Percentiles rank a stretch among this genome's conserved stretches.
These are phyloP conservation scores for Rubroshorea leprosula DNA, from an alignment of 345 rosid genomes.

Conservation along the genomic window DNA sequence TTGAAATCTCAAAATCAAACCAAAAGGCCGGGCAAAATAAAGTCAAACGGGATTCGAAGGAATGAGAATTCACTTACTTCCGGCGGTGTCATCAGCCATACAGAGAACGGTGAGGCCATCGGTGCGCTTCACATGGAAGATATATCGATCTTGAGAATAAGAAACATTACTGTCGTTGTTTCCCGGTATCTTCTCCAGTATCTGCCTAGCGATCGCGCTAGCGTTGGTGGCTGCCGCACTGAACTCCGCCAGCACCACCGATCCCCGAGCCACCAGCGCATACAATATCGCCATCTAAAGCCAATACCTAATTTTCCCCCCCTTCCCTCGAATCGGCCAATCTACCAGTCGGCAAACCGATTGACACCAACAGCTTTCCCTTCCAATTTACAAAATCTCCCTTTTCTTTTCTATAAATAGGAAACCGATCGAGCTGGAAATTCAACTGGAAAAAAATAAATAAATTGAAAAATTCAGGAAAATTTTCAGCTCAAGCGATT, in stretches of 20 bases:
- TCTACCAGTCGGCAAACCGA: background rate
- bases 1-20: background rate
- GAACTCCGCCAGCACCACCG: slow-evolving; percentile 90
- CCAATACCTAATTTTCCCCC: background rate
- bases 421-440: background rate
- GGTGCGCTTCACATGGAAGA: slow-evolving; percentile 90
- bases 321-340: background rate
- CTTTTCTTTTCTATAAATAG: background rate
- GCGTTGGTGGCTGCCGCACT: slow-evolving; percentile 73
- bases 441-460: background rate
- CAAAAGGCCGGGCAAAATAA: background rate
- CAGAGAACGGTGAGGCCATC: slow-evolving; percentile 98
- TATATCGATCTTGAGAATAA: slow-evolving; percentile 87
- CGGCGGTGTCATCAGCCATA: slow-evolving; percentile 94
- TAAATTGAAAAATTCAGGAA: background rate
- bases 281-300: slow-evolving; percentile 69
- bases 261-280: slow-evolving; percentile 86
- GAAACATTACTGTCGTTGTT: slow-evolving; percentile 68
- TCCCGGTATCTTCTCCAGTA: slow-evolving; percentile 78
- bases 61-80: slow-evolving; percentile 38
- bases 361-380: background rate
- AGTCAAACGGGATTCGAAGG: background rate
- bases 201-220: slow-evolving; percentile 69
- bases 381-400: background rate
- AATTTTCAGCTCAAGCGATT: background rate